phyloP scores from a whole-genome alignment of 2,329 filamentous ascomycete species.

The Claviceps sp. region DNA sequence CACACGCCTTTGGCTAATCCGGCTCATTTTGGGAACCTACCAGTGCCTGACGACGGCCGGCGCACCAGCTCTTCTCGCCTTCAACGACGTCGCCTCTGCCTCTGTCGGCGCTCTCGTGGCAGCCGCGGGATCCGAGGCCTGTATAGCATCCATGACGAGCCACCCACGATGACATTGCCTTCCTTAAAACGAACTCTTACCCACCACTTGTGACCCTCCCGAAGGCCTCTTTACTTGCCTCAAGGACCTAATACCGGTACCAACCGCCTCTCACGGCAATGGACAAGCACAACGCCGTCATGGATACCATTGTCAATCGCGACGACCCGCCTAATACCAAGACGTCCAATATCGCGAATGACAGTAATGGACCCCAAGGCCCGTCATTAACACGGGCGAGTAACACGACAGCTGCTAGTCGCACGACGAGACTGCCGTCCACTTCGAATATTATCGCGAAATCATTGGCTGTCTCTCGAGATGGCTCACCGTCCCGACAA shows the following conservation, averaged over 20 bases:
- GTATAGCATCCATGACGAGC: slow-evolving; percentile 18
- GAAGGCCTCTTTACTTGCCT: slow-evolving; percentile 15
- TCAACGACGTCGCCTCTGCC: not conserved
- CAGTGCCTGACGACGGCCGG: not conserved
- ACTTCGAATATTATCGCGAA: slow-evolving; percentile 22
- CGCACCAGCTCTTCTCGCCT: not conserved
- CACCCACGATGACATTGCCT: slow-evolving; percentile 21
- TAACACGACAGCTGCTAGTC: slow-evolving; percentile 14
- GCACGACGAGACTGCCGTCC: slow-evolving; percentile 24
- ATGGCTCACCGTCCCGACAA: slow-evolving; percentile 33
- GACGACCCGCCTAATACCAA: slow-evolving; percentile 9
- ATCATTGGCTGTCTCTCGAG: slow-evolving; percentile 28
- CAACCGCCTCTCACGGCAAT: slow-evolving; percentile 14
- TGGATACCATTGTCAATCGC: slow-evolving; percentile 6
- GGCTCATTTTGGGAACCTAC: not conserved
- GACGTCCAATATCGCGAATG: not conserved
- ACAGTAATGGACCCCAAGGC: not conserved
- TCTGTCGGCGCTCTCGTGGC: slow-evolving; percentile 1
- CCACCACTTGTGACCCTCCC: slow-evolving; percentile 16
- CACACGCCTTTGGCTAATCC: not conserved
- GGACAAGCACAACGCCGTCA: slow-evolving; percentile 20
- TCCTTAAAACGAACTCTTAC: slow-evolving; percentile 1
- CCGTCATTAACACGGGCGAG: slow-evolving; percentile 2
- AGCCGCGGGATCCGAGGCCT: slow-evolving; percentile 3
- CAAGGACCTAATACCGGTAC: slow-evolving; percentile 14